phyloP scores from a whole-genome alignment of 108 stramenopile genomes.

The Pseudonitzschia pungens region DNA sequence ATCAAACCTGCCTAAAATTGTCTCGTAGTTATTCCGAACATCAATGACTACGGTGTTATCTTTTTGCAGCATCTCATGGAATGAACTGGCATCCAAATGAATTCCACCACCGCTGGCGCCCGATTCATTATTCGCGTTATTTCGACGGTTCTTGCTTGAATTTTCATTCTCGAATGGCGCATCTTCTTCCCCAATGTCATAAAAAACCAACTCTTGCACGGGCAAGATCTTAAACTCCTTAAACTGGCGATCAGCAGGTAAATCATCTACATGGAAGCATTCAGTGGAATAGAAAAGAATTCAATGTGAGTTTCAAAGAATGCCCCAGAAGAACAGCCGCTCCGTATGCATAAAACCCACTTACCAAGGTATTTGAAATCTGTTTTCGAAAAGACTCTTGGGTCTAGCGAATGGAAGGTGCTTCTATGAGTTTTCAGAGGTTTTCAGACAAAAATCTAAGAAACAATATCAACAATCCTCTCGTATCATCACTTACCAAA shows the following conservation, averaged over 20 bases:
- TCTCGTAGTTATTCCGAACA: slow-evolving; percentile 91
- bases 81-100: slow-evolving; percentile 80
- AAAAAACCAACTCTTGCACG: slow-evolving; percentile 90
- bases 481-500: slow-evolving; percentile 42
- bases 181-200: slow-evolving; percentile 67
- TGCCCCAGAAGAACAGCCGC: background rate
- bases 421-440: background rate
- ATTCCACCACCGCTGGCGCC: slow-evolving; percentile 55
- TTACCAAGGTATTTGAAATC: slow-evolving; percentile 63
- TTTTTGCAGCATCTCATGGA: slow-evolving; percentile 78
- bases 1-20: slow-evolving; percentile 78
- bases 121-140: slow-evolving; percentile 15
- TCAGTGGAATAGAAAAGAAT: background rate
- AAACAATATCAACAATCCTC: background rate
- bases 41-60: slow-evolving; percentile 86
- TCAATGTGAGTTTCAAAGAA: background rate
- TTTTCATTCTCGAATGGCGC: slow-evolving; percentile 36
- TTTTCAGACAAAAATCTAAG: background rate
- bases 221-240: slow-evolving; percentile 87
- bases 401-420: background rate
- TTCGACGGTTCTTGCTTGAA: slow-evolving; percentile 45
- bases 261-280: slow-evolving; percentile 53
- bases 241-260: slow-evolving; percentile 81
- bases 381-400: slow-evolving; percentile 52
- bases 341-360: background rate